A percentile compares a stretch with the other conserved stretches of the same genome.
Conservation (phyloP, 345 rosid species). For the Eucalyptus fibrosa region DNA sequence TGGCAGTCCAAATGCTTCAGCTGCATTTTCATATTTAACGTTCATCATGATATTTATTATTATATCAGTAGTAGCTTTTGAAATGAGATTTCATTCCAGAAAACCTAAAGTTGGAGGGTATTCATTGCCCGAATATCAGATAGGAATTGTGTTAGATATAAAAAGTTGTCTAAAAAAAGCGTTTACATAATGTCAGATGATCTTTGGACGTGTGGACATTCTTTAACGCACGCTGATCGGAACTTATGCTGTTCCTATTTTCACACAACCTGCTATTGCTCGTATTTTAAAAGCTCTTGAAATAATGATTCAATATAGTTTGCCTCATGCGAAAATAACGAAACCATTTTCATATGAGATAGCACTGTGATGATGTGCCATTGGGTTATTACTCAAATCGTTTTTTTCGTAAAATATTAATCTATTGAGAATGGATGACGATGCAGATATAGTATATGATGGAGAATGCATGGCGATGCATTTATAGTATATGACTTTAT, state of each 20-base stretch:
- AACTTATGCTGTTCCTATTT: neutral
- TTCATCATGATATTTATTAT: constrained; percentile 14
- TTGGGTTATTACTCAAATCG: neutral
- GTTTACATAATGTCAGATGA: neutral
- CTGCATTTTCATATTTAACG: neutral
- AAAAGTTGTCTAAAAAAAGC: neutral
- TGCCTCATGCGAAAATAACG: neutral
- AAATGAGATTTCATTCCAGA: neutral
- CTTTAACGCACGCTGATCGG: neutral
- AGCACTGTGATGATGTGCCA: neutral
- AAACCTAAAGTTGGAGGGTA: no score
- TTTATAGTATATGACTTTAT: neutral
- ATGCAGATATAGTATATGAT: constrained; percentile 15
- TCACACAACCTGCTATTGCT: neutral
- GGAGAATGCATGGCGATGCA: constrained; percentile 38
- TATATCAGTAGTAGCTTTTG: constrained; percentile 21
- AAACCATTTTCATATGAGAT: neutral
- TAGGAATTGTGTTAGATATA: no score
- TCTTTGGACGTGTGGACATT: neutral
- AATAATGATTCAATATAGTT: neutral
- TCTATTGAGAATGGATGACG: constrained; percentile 19
- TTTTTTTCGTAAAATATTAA: neutral
- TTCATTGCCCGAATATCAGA: no score
- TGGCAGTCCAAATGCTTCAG: neutral
- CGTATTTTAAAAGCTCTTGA: neutral